A percentile compares a stretch with the other conserved stretches of the same genome.
Evolutionary conservation across 768 basidiomycete species (phyloP).

Genomic region (Leccinum sublutescens): DNA sequence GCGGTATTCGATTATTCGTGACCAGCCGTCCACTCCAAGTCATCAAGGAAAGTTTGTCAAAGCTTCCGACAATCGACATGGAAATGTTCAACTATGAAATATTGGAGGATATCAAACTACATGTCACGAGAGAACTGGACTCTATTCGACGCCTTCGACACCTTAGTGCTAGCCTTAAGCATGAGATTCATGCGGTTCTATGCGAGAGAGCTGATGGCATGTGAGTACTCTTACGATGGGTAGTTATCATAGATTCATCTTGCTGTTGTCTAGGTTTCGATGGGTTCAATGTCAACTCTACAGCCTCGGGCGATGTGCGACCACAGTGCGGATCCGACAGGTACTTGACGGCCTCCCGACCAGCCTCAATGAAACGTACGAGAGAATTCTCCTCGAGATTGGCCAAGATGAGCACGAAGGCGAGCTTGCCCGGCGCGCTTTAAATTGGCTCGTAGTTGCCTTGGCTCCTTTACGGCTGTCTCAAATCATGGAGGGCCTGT

Average conservation of each 20-base stretch:
- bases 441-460: conserved; percentile 14
- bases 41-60: neutral
- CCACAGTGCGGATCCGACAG: neutral
- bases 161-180: neutral
- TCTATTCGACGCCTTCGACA: conserved; percentile 4
- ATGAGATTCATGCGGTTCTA: neutral
- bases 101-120: neutral
- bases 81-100: neutral
- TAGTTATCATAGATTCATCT: neutral
- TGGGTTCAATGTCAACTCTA: conserved; percentile 18
- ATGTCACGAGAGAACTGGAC: conserved; percentile 6
- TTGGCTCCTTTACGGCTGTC: conserved; percentile 5
- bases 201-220: conserved; percentile 10
- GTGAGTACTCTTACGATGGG: neutral
- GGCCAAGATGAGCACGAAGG: neutral
- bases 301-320: neutral
- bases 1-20: neutral
- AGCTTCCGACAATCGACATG: neutral
- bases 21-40: neutral
- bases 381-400: neutral
- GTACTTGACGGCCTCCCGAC: conserved; percentile 4
- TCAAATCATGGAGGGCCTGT: conserved; percentile 9
- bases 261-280: conserved; percentile 8
- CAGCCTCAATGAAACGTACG: conserved; percentile 9
- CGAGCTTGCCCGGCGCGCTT: neutral